phyloP scores from a whole-genome alignment of 2,329 filamentous ascomycete species.

The Fusarium coicis region DNA sequence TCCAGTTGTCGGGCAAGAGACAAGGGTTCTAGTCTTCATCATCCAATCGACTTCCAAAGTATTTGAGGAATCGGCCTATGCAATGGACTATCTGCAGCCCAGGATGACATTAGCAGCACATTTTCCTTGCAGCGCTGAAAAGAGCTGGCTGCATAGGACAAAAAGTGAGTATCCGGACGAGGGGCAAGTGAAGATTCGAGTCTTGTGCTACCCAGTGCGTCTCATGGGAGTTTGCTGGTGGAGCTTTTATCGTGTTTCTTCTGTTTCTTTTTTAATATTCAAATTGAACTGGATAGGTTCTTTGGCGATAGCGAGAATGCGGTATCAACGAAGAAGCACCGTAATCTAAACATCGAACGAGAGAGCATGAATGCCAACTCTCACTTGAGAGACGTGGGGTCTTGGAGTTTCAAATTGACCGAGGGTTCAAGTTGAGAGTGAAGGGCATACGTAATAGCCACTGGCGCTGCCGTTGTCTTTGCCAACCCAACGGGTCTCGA shows the following conservation, averaged over 20 bases:
- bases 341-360: not conserved
- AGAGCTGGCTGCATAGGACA: conserved; percentile 29
- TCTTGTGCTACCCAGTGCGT: conserved; percentile 19
- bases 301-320: not conserved
- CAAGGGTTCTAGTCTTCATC: not conserved
- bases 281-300: not conserved
- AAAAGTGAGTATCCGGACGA: conserved; percentile 37
- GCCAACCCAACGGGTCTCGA: not conserved
- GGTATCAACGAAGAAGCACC: not conserved
- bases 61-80: conserved; percentile 17
- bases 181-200: conserved; percentile 16
- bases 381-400: not conserved
- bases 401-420: not conserved
- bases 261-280: not conserved
- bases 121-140: conserved; percentile 28
- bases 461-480: not conserved
- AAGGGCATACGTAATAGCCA: not conserved
- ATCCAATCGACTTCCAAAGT: conserved; percentile 8
- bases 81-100: conserved; percentile 16
- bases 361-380: not conserved
- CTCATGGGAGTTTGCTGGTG: not conserved
- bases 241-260: not conserved
- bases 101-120: conserved; percentile 4
- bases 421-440: not conserved
- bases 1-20: conserved; percentile 10